Conservation (phyloP, 106 monocot genomes). For the Apostasia shenzhenica region DNA sequence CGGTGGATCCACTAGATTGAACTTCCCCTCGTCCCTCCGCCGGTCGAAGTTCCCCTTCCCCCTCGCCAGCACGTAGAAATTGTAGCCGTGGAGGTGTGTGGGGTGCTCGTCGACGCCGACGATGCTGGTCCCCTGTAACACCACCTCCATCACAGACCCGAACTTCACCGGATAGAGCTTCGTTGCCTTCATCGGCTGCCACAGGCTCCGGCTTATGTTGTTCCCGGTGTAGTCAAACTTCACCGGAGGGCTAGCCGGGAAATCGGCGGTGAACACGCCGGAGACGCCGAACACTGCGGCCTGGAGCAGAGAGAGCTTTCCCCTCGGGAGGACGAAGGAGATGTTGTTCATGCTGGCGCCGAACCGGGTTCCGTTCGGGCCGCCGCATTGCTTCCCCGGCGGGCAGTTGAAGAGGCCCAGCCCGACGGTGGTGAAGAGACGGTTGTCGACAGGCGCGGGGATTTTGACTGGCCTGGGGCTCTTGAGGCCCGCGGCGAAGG, state of each 20-base stretch:
- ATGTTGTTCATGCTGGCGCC: conserved; percentile 61
- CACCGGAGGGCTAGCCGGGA: conserved; percentile 32
- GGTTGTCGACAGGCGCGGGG: conserved; percentile 36
- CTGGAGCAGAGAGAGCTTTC: conserved; percentile 29
- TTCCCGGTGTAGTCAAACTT: conserved; percentile 40
- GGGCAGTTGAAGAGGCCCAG: conserved; percentile 41
- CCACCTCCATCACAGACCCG: conserved; percentile 41
- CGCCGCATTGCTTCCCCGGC: conserved; percentile 14
- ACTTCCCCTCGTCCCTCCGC: conserved; percentile 21
- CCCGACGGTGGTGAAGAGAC: conserved; percentile 52
- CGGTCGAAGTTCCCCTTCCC: conserved; percentile 55
- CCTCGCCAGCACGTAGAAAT: conserved; percentile 44
- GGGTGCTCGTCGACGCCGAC: conserved; percentile 50
- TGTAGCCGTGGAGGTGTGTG: conserved; percentile 55
- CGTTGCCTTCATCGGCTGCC: conserved; percentile 33
- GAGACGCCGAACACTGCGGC: conserved; percentile 27
- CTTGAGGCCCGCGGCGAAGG: conserved; percentile 17
- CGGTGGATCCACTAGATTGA: conserved; percentile 60
- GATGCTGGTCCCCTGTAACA: conserved; percentile 56
- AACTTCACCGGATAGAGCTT: conserved; percentile 26
- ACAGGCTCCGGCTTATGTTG: conserved; percentile 24
- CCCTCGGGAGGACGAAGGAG: conserved; percentile 37
- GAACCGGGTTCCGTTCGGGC: conserved; percentile 30
- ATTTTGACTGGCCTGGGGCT: conserved; percentile 23
- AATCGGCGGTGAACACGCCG: conserved; percentile 50